phyloP scores from a whole-genome alignment of 2,329 filamentous ascomycete species.

The Chaetomiaceae sp. region DNA sequence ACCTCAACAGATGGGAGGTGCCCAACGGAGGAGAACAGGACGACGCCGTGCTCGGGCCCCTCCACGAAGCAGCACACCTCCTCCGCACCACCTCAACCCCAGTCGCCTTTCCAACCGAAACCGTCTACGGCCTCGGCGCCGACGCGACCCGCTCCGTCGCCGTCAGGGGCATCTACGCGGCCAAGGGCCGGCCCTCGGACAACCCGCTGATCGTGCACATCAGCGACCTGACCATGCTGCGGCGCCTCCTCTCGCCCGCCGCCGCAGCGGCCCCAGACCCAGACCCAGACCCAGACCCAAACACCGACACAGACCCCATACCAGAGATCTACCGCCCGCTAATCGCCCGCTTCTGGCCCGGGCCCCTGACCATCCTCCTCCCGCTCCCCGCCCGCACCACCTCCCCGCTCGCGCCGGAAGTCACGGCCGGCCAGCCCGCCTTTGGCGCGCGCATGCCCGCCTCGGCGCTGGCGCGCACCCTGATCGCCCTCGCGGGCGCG shows the following conservation, averaged over 20 bases:
- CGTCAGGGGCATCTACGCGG: constrained; percentile 86
- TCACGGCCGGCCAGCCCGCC: constrained; percentile 77
- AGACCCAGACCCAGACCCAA: not conserved
- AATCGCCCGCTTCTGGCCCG: constrained; percentile 86
- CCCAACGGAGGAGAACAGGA: constrained; percentile 18
- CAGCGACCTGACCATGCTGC: constrained; percentile 72
- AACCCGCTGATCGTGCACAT: constrained; percentile 96
- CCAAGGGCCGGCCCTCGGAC: constrained; percentile 85
- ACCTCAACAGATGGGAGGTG: constrained; percentile 43
- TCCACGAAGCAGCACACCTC: constrained; percentile 62
- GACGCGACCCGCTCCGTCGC: constrained; percentile 83
- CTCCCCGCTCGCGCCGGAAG: constrained; percentile 77
- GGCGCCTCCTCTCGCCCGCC: constrained; percentile 49
- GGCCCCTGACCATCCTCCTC: constrained; percentile 85
- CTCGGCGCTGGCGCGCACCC: constrained; percentile 74
- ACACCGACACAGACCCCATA: constrained; percentile 41
- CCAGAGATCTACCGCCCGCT: constrained; percentile 73
- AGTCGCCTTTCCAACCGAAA: constrained; percentile 95
- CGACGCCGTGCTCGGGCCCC: constrained; percentile 31
- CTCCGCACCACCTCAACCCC: constrained; percentile 65
- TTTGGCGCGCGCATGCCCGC: constrained; percentile 91
- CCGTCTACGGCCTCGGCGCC: constrained; percentile 94
- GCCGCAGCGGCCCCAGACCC: constrained; percentile 15
- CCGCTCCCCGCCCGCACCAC: constrained; percentile 67
- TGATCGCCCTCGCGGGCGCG: constrained; percentile 73